These are phyloP conservation scores for Coccomyxa subellipsoidea DNA, from an alignment of 163 green algal genomes.

Conservation along the genomic window DNA sequence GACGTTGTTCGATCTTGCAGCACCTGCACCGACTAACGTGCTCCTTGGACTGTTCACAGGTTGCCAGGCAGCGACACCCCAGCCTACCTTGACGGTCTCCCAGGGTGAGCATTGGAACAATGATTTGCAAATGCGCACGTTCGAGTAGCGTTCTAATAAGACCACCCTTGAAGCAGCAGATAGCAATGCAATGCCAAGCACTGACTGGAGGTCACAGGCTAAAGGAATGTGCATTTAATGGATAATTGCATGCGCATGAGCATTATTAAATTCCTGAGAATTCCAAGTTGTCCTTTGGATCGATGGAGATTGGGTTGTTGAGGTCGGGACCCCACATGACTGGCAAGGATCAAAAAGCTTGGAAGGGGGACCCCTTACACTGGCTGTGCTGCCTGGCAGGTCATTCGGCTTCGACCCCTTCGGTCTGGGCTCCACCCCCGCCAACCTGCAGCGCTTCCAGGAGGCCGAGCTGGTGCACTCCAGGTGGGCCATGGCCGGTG, in stretches of 20 bases:
- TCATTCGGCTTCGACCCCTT: conserved; percentile 81
- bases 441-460: conserved; percentile 66
- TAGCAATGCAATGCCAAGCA: too few relatives aligned
- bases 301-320: too few relatives aligned
- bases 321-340: too few relatives aligned
- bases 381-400: conserved; percentile 20
- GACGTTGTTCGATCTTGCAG: too few relatives aligned
- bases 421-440: conserved; percentile 31
- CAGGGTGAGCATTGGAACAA: conserved; percentile 47
- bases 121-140: too few relatives aligned
- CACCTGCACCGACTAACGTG: background rate
- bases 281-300: too few relatives aligned
- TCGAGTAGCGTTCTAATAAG: too few relatives aligned
- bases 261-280: too few relatives aligned
- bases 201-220: too few relatives aligned
- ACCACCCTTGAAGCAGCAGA: too few relatives aligned
- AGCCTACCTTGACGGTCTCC: conserved; percentile 70
- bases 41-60: background rate
- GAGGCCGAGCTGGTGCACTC: conserved; percentile 78
- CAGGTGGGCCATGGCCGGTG: conserved; percentile 79
- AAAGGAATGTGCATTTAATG: too few relatives aligned
- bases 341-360: conserved; percentile 17
- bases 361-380: background rate
- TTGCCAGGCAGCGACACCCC: conserved; percentile 61
- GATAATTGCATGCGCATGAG: too few relatives aligned